Base-by-base conservation (phyloP, 129 eudicot species). In the Apium graveolens region DNA sequence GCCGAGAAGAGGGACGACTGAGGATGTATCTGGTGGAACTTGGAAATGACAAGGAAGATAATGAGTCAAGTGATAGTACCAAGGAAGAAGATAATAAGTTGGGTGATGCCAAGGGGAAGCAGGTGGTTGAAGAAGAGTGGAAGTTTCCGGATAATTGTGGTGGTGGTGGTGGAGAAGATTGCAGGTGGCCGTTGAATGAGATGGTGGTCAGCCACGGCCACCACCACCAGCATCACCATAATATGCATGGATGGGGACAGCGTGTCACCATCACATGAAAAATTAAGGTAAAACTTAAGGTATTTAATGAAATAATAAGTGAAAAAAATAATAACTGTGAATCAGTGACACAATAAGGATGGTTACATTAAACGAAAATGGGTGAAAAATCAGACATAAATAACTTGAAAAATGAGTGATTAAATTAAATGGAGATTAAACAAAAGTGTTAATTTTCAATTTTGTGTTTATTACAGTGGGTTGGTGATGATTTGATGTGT, bases 1-100 rank as follows among this genome's bases (percentile, higher is more conserved):
- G 82, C 3, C 45, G 89, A 10, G 38, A 78, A 37, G 63, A 86
- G 35, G 89, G 89, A 51, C 86, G 89, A 78, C 46, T 86, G 55
- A 83, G 37, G 53, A 65, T 86, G 86, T 48, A 79, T 44, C 74
- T 83, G 37, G 38, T 86, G 13, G 39, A 37, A 1, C 39, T 38
- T 2, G 69, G 73, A 18, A 60, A 62, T 18, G 81, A 0, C 46
- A 42, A 0, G 1, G 5, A 9, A 42, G 53, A 72, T 24, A 14
- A 72, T 11, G 13, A 44, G 48, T 44, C 3, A 2, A 44, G 48
- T 44, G 48, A 12, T 11, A n/a, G n/a, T n/a, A 5, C 16, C 46
- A 42, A 1, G 5, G 37, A 9, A 72, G 37, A n/a, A n/a, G n/a
- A n/a, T n/a, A n/a, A 42, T 24, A 42, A 72, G 32, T 11, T 7